These are phyloP conservation scores for Citrullus mucosospermus DNA, from an alignment of 306 rosid species.

Conservation along the genomic window DNA sequence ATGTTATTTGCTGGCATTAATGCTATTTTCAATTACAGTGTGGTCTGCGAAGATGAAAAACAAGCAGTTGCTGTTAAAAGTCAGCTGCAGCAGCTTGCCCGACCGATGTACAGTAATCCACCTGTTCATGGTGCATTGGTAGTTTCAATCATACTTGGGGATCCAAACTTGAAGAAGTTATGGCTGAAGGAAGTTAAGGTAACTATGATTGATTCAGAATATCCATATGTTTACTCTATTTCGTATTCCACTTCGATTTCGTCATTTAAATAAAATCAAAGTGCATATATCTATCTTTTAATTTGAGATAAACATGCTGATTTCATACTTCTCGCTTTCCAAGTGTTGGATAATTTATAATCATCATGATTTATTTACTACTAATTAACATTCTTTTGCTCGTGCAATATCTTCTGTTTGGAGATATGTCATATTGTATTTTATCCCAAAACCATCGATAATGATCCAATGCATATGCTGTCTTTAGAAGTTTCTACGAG, in stretches of 20 bases:
- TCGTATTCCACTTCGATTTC: not conserved
- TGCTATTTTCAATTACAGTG: constrained; percentile 22
- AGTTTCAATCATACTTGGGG: constrained; percentile 75
- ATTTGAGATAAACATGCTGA: not conserved
- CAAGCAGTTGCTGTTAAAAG: constrained; percentile 92
- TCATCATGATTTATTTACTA: not conserved
- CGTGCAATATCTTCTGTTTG: not conserved
- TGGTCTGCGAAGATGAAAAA: constrained; percentile 85
- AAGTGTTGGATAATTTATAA: not conserved
- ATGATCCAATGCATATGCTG: not conserved
- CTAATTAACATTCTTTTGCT: not conserved
- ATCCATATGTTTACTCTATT: not conserved
- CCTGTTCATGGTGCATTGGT: constrained; percentile 84
- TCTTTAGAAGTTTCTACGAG: not conserved
- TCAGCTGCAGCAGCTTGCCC: constrained; percentile 78
- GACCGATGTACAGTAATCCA: constrained; percentile 98
- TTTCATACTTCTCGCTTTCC: not conserved
- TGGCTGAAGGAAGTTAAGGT: constrained; percentile 99
- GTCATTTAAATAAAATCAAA: not conserved
- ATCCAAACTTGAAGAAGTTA: constrained; percentile 55
- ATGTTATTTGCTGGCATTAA: not conserved
- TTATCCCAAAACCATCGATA: not conserved
- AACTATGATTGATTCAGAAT: not conserved
- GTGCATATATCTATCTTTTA: not conserved
- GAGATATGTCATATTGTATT: not conserved